Evolutionary conservation across 1,284 basidiomycete genomes (phyloP), one percentile per base, ranked within the genome.

Genomic region (Leucoagaricus sp.): DNA sequence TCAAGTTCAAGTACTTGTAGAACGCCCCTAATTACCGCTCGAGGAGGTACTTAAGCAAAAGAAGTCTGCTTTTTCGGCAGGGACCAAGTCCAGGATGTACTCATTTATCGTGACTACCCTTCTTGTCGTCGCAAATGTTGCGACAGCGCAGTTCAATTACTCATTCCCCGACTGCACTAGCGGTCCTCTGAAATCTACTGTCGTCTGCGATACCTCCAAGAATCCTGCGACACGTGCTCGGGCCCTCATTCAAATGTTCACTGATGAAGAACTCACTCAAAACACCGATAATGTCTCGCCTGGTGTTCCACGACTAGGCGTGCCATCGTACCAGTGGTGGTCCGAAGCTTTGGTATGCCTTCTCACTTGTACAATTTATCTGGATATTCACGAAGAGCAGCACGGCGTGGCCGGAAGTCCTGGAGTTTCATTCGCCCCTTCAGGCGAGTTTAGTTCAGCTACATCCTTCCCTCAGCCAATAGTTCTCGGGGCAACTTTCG

Each of bases 401-500:
- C 82, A 84, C 47, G 82, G 83, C 23, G 77, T 84, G 12, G 81
- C 81, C 2, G 13, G 15, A 0, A 82, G 80, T 62, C 81, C 78
- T 13, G 82, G 82, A 36, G 79, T 82, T 3, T 71, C 67, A 5
- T 85, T 83, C 61, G 72, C 80, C 0, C 26, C 69, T 0, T 67
- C 75, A 1, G 82, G 82, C 36, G 56, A 78, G 29, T 85, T 82
- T 65, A 81, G 79, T 61, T 78, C 70, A 59, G 81, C 82, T 1
- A 83, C 82, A 1, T 83, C 81, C 2, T 84, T 85, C 68, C 82
- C 82, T 3, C 73, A 91, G 67, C 95, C 94, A 58, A 95, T 96
- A 65, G 84, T 93, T 65, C 89, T 96, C 86, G 90, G 92, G 67
- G 92, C 94, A 57, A 91, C 93, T 38, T 96, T 96, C 85, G 79